phyloP scores from a whole-genome alignment of 805 yeast species.

The Suhomyces prunicola region DNA sequence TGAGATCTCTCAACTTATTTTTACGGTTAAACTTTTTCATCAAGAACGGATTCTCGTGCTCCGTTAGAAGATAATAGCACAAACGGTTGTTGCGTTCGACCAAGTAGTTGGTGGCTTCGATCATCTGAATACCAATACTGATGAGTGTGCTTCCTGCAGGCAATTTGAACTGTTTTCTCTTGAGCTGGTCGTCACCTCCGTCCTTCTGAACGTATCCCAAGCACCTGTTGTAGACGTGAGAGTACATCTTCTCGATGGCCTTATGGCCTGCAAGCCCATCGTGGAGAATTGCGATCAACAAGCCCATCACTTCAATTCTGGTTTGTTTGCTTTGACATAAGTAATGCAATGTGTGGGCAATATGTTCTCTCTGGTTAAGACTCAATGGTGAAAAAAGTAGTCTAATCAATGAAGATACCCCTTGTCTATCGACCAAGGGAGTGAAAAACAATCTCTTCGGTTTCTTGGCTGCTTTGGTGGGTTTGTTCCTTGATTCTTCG shows the following conservation, averaged over 20 bases:
- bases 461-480: conserved; percentile 7
- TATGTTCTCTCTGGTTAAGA: conserved; percentile 55
- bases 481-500: conserved; percentile 3
- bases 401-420: conserved; percentile 69
- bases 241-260: conserved; percentile 60
- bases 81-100: conserved; percentile 65
- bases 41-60: conserved; percentile 54
- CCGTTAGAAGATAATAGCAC: conserved; percentile 73
- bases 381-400: conserved; percentile 72
- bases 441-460: conserved; percentile 46
- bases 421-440: conserved; percentile 71
- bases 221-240: conserved; percentile 53
- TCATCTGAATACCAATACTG: conserved; percentile 69
- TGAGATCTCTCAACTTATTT: conserved; percentile 16
- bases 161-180: conserved; percentile 22
- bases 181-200: conserved; percentile 2
- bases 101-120: conserved; percentile 70
- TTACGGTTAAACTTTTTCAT: conserved; percentile 31
- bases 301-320: conserved; percentile 67
- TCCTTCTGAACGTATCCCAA: conserved; percentile 8
- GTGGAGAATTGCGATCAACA: conserved; percentile 63
- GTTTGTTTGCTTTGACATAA: conserved; percentile 77
- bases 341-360: conserved; percentile 63
- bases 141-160: conserved; percentile 68
- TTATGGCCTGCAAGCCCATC: conserved; percentile 68